Conservation (phyloP, 2,329 filamentous ascomycete genomes). For the Periconia macrospinosa region DNA sequence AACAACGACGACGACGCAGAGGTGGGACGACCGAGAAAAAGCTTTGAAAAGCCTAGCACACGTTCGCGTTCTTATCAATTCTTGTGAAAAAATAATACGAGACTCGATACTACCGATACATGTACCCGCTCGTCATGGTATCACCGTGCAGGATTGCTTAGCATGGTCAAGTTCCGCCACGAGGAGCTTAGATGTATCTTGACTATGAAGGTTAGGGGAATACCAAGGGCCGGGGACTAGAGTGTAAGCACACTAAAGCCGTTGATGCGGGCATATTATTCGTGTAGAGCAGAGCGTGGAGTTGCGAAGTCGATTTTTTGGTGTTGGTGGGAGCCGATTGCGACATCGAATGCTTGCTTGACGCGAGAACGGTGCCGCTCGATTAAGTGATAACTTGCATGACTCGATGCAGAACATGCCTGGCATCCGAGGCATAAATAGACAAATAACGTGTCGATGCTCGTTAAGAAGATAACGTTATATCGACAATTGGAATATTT, state of each 20-base stretch:
- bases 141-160: neutral
- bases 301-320: conserved; percentile 3
- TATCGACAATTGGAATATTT: too few species aligned
- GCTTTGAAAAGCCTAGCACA: neutral
- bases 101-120: neutral
- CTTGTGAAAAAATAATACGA: neutral
- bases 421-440: too few species aligned
- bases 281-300: conserved; percentile 14
- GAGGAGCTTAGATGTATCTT: neutral
- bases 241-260: conserved; percentile 2
- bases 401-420: neutral
- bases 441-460: too few species aligned
- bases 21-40: neutral
- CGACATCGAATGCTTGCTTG: conserved; percentile 26
- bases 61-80: neutral
- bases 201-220: neutral
- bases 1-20: neutral
- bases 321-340: conserved; percentile 11
- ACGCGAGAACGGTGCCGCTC: conserved; percentile 12
- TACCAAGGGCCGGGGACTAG: conserved; percentile 9
- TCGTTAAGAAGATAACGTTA: too few species aligned
- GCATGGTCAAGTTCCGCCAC: neutral
- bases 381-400: neutral
- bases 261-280: conserved; percentile 15
- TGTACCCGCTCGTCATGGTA: neutral